Evolutionary conservation across 331 rosid species (phyloP).

Genomic region (Quercus phellos): DNA sequence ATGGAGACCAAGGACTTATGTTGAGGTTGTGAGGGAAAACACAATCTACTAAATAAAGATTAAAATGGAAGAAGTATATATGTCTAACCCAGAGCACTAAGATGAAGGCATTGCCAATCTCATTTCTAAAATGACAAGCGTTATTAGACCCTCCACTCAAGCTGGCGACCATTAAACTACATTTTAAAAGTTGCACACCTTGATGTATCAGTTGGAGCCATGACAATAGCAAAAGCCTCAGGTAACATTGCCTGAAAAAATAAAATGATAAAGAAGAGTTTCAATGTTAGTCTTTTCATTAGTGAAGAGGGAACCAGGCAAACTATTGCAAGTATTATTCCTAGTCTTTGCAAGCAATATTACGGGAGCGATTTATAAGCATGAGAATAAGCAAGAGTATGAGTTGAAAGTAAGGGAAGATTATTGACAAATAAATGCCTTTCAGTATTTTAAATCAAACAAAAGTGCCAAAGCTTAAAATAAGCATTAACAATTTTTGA

Average conservation of each 20-base stretch:
- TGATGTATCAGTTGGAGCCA: constrained; percentile 71
- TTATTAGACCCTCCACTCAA: not conserved
- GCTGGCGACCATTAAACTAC: not conserved
- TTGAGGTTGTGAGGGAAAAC: not conserved
- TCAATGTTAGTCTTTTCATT: not conserved
- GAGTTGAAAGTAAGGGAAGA: not conserved
- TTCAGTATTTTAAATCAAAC: not conserved
- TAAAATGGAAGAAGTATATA: not conserved
- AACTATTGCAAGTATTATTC: not conserved
- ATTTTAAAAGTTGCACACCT: constrained; percentile 33
- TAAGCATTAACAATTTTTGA: not conserved
- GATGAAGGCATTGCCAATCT: not conserved
- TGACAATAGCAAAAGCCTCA: constrained; percentile 80
- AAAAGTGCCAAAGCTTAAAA: not conserved
- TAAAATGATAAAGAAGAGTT: constrained; percentile 10
- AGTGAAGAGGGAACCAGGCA: not conserved
- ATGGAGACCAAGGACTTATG: not conserved
- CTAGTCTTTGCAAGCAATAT: not conserved
- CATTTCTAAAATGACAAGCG: not conserved
- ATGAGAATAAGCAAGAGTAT: not conserved
- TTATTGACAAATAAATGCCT: too few relatives aligned
- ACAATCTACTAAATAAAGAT: not conserved
- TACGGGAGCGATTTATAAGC: not conserved
- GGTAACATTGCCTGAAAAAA: constrained; percentile 65
- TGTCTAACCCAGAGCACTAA: not conserved